These are phyloP conservation scores for Curvularia verruculosa DNA, from an alignment of 2,329 filamentous ascomycete genomes.

Conservation along the genomic window DNA sequence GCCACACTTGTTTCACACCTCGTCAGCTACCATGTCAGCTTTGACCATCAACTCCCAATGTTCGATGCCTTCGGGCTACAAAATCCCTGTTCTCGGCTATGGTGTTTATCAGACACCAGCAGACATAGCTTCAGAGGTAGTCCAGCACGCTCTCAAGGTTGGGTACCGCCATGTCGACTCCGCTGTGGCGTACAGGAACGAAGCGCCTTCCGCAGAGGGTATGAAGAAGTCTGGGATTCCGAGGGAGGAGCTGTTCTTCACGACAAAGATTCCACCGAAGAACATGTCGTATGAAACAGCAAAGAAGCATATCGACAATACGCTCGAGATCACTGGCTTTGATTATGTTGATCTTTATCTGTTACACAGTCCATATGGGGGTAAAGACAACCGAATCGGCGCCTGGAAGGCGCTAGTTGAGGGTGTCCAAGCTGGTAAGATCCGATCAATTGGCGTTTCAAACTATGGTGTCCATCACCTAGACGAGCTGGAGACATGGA, in stretches of 20 bases:
- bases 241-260: slow-evolving; percentile 69
- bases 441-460: slow-evolving; percentile 60
- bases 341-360: slow-evolving; percentile 72
- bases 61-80: slow-evolving; percentile 64
- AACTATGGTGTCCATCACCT: slow-evolving; percentile 64
- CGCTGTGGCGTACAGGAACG: slow-evolving; percentile 70
- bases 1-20: slow-evolving; percentile 28
- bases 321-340: slow-evolving; percentile 61
- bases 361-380: slow-evolving; percentile 61
- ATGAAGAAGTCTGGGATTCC: slow-evolving; percentile 62
- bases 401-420: slow-evolving; percentile 63
- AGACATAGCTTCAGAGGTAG: slow-evolving; percentile 63
- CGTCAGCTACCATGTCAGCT: slow-evolving; percentile 49
- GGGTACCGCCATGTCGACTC: slow-evolving; percentile 72
- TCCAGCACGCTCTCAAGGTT: slow-evolving; percentile 62
- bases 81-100: slow-evolving; percentile 66
- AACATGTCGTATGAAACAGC: slow-evolving; percentile 66
- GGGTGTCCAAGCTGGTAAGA: slow-evolving; percentile 58
- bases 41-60: slow-evolving; percentile 57
- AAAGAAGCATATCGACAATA: slow-evolving; percentile 61
- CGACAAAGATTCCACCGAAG: slow-evolving; percentile 71
- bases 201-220: slow-evolving; percentile 69
- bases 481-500: slow-evolving; percentile 60
- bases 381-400: slow-evolving; percentile 56
- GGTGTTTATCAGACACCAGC: slow-evolving; percentile 60